Conservation (phyloP, 352 stramenopile genomes). For the Pythium sp. region DNA sequence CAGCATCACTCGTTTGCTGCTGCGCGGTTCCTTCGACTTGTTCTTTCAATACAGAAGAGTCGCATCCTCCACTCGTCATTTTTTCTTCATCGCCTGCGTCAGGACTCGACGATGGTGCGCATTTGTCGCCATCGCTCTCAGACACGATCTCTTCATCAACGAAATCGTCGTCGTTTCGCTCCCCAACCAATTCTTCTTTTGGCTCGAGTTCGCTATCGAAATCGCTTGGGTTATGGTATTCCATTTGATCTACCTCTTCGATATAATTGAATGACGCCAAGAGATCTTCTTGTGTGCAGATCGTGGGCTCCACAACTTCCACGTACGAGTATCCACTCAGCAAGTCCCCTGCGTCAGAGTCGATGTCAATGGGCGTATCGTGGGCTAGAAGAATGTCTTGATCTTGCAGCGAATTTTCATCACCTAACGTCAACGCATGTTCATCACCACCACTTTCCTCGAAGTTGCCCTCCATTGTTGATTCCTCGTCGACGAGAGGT, state of each 20-base stretch:
- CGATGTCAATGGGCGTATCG: background rate
- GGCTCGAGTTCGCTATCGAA: background rate
- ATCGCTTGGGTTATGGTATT: background rate
- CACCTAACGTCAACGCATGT: background rate
- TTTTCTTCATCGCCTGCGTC: background rate
- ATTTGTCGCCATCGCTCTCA: background rate
- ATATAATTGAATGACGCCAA: conserved; percentile 26
- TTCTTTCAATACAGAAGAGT: background rate
- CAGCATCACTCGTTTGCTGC: background rate
- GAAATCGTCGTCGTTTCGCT: background rate
- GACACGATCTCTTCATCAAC: background rate
- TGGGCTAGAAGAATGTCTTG: background rate
- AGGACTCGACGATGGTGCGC: no score
- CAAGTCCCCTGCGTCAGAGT: conserved; percentile 16
- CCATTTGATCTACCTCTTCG: conserved; percentile 17
- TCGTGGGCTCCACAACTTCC: conserved; percentile 25
- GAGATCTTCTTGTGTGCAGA: conserved; percentile 18
- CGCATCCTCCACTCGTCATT: background rate
- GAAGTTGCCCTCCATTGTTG: background rate
- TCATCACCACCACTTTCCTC: background rate
- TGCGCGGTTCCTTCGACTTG: background rate
- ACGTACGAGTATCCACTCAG: conserved; percentile 36
- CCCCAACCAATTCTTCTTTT: background rate
- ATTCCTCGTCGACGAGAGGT: background rate
- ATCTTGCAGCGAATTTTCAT: background rate